phyloP scores from a whole-genome alignment of 1,139 yeast genomes.

The Magnusiomyces sp. region DNA sequence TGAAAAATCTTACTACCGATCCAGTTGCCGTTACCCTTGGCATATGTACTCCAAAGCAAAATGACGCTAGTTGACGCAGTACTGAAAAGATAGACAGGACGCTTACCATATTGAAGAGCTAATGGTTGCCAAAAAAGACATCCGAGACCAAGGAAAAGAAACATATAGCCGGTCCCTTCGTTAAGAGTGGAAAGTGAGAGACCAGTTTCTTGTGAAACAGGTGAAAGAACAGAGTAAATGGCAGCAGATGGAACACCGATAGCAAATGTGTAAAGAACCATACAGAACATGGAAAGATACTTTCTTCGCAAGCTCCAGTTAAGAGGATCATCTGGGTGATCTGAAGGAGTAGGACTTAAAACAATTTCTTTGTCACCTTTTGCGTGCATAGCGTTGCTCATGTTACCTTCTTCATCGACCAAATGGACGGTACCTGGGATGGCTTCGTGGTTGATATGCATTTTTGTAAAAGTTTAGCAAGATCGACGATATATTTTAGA shows the following conservation, averaged over 20 bases:
- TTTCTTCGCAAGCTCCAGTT: conserved; percentile 39
- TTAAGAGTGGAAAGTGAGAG: conserved; percentile 38
- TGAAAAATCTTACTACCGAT: conserved; percentile 37
- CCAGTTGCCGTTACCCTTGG: conserved; percentile 28
- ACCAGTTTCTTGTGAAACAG: conserved; percentile 36
- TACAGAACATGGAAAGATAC: conserved; percentile 32
- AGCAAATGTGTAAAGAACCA: conserved; percentile 34
- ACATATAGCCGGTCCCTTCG: conserved; percentile 46
- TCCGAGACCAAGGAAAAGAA: conserved; percentile 42
- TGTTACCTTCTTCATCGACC: conserved; percentile 38
- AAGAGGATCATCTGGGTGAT: conserved; percentile 43
- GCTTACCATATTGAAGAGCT: conserved; percentile 46
- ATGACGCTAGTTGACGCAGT: conserved; percentile 30
- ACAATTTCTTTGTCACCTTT: conserved; percentile 31
- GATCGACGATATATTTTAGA: too few species aligned
- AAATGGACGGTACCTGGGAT: conserved; percentile 59
- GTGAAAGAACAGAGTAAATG: conserved; percentile 39
- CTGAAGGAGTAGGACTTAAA: conserved; percentile 39
- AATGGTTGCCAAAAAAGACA: conserved; percentile 43
- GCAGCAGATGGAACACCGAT: conserved; percentile 43
- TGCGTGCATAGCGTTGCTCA: conserved; percentile 23
- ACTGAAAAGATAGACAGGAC: conserved; percentile 42
- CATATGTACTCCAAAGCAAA: conserved; percentile 30
- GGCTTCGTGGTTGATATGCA: conserved; percentile 31
- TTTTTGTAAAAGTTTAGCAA: too few species aligned